Percentiles rank a stretch among this genome's conserved stretches.
Evolutionary conservation across 1,139 yeast species (phyloP).

Genomic region (Blastobotrys aristatus): DNA sequence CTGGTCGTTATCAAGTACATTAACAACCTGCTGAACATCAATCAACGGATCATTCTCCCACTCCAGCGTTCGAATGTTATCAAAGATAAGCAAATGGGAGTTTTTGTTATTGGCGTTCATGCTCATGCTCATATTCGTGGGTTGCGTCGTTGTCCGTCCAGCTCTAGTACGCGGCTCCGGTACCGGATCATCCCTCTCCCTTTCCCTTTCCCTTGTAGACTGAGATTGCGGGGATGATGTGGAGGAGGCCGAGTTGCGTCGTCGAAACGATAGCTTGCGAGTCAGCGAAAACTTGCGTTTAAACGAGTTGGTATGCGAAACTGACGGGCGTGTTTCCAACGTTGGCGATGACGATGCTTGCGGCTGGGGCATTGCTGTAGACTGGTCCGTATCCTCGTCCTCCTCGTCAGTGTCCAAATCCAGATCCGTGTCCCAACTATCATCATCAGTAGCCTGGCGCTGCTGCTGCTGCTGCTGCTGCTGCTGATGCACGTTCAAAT

Average conservation of each 20-base stretch:
- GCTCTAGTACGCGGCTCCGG: background rate
- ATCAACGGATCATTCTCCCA: conserved; percentile 33
- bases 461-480: background rate
- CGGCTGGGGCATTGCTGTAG: background rate
- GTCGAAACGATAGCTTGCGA: conserved; percentile 17
- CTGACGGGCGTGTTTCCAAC: conserved; percentile 12
- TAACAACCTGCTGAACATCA: conserved; percentile 30
- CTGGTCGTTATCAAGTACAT: conserved; percentile 29
- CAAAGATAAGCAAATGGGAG: conserved; percentile 20
- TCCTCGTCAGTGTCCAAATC: conserved; percentile 15
- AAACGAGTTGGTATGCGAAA: conserved; percentile 14
- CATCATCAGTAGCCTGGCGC: conserved; percentile 5
- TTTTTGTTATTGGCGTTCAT: background rate
- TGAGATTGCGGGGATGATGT: conserved; percentile 3
- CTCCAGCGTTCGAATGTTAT: conserved; percentile 27
- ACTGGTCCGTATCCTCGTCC: conserved; percentile 8
- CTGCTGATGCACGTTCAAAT: background rate
- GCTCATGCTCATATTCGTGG: background rate
- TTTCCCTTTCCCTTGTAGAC: no score
- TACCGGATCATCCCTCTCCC: background rate
- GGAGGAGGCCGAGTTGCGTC: conserved; percentile 13
- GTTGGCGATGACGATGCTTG: no score
- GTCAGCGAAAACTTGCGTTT: conserved; percentile 18
- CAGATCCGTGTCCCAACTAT: conserved; percentile 14
- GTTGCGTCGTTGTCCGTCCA: background rate